Base-by-base conservation (phyloP, 495 filamentous ascomycete species). In the Trichoderma asperelloides region DNA sequence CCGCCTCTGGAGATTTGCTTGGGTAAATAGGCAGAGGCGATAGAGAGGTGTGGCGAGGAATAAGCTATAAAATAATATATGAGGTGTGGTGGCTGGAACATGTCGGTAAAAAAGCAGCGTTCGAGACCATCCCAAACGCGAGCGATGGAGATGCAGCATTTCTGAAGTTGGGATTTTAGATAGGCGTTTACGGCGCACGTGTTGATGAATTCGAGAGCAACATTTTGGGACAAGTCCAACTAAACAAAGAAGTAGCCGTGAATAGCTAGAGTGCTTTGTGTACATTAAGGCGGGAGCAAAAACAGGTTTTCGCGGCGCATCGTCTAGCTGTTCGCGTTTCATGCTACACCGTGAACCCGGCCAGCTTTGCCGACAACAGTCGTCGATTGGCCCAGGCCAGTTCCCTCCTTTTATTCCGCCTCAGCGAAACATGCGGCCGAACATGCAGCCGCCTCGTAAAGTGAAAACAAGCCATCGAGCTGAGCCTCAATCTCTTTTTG, bases 1-100 rank as follows among this genome's bases (percentile, higher is more conserved):
- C 66, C 27, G 40, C 68, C 1, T 68, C 80, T 16, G 77, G 81
- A 67, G 80, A 81, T 66, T 60, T 82, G 68, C 77, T 82, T 40
- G 79, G 80, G 39, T 82, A 72, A 73, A 65, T 45, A 49, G 69
- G 1, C 37, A 18, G 39, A 45, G 55, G 21, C 6, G 16, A 25
- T 33, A 33, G 15, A 65, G 9, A 21, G 55, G 25, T 45, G 25
- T 45, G 47, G 9, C 23, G 18, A 23, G 16, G 47, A 47, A 65
- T 47, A 41, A 64, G 25, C 57, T 64, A n/a, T 37, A 11, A 63
- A 63, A 66, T 51, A 65, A 66, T 55, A 66, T 55, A 51, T 55
- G 64, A 27, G 51, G 45, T 33, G n/a, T 41, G 40, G 55, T 49
- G 55, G 64, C 67, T 49, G 67, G 28, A 41, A 18, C 57, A 33